Evolutionary conservation across 192 early-diverging fungal genomes (phyloP), one percentile per base, ranked within the genome.

Genomic region (Powellomyces hirtus): DNA sequence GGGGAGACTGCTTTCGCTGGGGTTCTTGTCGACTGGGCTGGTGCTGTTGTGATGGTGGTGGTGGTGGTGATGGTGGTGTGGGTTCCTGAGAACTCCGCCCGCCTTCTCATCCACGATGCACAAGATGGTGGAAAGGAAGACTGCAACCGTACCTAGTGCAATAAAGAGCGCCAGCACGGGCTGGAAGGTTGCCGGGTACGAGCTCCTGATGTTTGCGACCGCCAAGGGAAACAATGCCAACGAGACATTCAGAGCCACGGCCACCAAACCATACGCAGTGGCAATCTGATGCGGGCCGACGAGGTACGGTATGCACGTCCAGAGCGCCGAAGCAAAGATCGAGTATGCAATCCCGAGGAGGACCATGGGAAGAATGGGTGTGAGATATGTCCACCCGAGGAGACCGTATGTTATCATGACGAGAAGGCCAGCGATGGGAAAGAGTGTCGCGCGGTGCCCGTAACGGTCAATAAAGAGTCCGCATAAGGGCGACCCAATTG

Each of bases 271-370:
- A 55, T 89, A 89, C 0, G 88, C 86, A 0, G 87, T 88, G 5
- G 84, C 88, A n/a, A 89, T 81, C 66, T 89, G 82, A 58, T 86
- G 75, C 27, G 68, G 60, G 22, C 75, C 69, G 29, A 86, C 88
- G 18, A 89, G 60, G 13, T 85, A 75, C 0, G 88, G 83, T n/a
- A 89, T 82, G 70, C 86, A 86, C 1, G 87, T 86, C 88, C 88
- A 89, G 11, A 89, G 37, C 3, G 84, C 81, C 3, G 79, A 66
- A 2, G 84, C 85, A 68, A 86, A 89, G 16, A 84, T 42, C 31
- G 84, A 79, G 62, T 81, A 88, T 1, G 76, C 75, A 0, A 88
- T 24, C 2, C 88, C 88, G 14, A 89, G 69, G 29, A 87, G 45
- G 29, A 71, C 8, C 80, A 89, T 82, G 35, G 64, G 64, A 20